phyloP scores from a whole-genome alignment of 306 rosid genomes.

The Cucurbita moschata region DNA sequence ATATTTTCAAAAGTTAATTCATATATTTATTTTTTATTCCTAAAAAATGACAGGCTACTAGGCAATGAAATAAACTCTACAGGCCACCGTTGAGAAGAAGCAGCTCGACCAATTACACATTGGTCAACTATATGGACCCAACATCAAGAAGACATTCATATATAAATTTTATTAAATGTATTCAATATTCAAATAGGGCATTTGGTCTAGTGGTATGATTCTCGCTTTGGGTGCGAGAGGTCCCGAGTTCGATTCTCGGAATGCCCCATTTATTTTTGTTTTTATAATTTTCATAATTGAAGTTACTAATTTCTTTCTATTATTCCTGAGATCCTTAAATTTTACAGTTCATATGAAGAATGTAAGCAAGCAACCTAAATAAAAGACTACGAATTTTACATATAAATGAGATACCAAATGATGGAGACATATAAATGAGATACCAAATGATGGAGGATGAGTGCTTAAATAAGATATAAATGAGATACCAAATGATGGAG shows the following conservation, averaged over 20 bases:
- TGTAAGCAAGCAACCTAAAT: background rate
- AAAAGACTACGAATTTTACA: background rate
- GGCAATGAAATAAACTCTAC: background rate
- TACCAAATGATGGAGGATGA: background rate
- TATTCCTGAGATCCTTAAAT: background rate
- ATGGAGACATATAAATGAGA: too few species aligned
- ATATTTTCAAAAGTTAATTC: background rate
- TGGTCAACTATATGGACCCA: background rate
- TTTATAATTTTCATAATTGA: background rate
- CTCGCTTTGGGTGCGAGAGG: background rate
- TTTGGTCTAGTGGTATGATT: background rate
- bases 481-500: background rate
- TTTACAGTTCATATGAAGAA: background rate
- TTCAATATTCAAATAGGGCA: background rate
- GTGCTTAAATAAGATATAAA: too few species aligned
- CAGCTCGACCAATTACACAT: background rate
- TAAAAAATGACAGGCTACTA: background rate
- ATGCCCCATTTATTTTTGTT: background rate
- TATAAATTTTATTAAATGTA: background rate
- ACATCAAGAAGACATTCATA: background rate
- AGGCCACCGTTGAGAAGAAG: background rate
- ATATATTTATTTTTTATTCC: background rate
- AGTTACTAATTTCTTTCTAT: background rate
- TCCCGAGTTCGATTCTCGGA: background rate
- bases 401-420: background rate